Evolutionary conservation across 768 basidiomycete species (phyloP), one percentile per base, ranked within the genome.

Genomic region (Leccinum aurantiacum): DNA sequence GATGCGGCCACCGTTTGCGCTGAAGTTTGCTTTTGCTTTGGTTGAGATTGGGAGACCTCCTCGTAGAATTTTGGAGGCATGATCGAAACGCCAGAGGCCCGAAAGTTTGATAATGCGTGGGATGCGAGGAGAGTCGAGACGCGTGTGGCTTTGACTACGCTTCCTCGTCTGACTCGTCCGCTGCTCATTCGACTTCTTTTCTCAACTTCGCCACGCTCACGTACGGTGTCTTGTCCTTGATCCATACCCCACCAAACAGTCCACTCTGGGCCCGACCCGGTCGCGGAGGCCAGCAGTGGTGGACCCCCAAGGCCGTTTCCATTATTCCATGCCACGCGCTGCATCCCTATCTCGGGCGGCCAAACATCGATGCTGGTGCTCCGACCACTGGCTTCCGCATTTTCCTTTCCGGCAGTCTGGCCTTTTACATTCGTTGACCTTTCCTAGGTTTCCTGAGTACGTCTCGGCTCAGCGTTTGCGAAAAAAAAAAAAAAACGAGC

Each of bases 251-350:
- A 81, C 74, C 15, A 95, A 68, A 67, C 86, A 84, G 65, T 99
- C 95, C 10, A 98, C 81, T 53, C 96, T 78, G 98, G 75, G 1
- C 95, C 96, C 10, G 89, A 88, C 6, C 86, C 93, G 13, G 90
- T 92, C 0, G 86, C 90, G 17, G 89, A 89, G 2, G 90, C 94
- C 22, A 95, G 74, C 63, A 93, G 65, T n/a, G 75, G 81, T 53
- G 79, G 83, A 19, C 74, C 78, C 19, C 66, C 81, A 1, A 92
- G 78, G 1, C 93, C 93, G 49, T 86, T 86, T 3, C 82, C 84
- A 52, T 78, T 80, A 71, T 97, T 91, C 96, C 96, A 98, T 2
- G 77, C 78, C 0, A 90, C 89, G 2, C 88, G 84, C 57, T 91
- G 86, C 3, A 97, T 81, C 17, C 84, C 87, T 1, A 94, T 84